Conservation (phyloP, 2,329 filamentous ascomycete species). For the Pseudocercospora musae region DNA sequence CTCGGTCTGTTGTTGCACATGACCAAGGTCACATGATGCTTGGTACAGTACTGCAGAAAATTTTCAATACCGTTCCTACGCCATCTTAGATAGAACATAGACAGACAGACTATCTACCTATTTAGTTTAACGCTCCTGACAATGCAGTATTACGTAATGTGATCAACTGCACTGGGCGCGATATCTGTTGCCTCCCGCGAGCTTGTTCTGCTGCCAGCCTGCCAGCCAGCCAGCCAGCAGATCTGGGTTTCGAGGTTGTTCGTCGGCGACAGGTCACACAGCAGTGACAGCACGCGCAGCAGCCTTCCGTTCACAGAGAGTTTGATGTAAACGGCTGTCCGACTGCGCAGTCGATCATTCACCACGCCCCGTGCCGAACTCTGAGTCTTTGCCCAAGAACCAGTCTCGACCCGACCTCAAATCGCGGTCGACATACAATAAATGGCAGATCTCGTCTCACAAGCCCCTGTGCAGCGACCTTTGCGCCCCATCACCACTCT, state of each 20-base stretch:
- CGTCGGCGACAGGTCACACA: background rate
- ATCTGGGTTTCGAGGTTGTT: constrained; percentile 10
- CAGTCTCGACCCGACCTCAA: constrained; percentile 15
- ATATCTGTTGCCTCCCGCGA: constrained; percentile 1
- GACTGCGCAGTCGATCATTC: constrained; percentile 21
- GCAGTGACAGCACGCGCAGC: background rate
- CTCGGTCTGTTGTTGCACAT: no score
- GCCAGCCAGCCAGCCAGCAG: no score
- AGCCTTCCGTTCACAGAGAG: constrained; percentile 14
- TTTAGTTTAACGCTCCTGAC: no score
- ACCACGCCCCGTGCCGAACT: constrained; percentile 11
- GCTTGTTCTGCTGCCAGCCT: constrained; percentile 2
- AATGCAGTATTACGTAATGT: no score
- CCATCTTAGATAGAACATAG: no score
- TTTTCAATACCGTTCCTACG: no score
- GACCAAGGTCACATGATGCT: no score
- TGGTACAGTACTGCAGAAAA: no score
- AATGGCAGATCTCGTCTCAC: background rate
- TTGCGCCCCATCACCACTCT: constrained; percentile 1
- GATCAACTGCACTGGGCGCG: no score
- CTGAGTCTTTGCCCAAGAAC: constrained; percentile 7
- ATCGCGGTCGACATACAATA: background rate
- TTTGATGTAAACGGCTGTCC: constrained; percentile 15
- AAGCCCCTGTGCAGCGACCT: background rate
- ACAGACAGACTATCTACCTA: no score